phyloP scores from a whole-genome alignment of 1,284 basidiomycete species.

The Austropuccinia psidii region DNA sequence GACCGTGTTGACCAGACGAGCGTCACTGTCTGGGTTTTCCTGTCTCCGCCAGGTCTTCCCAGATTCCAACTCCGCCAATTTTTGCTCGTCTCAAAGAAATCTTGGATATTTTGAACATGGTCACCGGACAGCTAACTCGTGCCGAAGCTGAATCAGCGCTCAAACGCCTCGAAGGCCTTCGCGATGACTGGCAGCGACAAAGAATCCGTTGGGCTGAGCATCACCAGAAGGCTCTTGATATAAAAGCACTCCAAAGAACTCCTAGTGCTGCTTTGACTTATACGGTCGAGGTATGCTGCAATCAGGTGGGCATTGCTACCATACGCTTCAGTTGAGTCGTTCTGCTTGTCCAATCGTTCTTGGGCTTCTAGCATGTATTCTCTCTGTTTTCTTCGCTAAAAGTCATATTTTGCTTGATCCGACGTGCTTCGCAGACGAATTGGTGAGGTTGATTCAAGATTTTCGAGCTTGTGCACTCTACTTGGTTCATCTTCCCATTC shows the following conservation, averaged over 20 bases:
- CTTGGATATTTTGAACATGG: too few relatives aligned
- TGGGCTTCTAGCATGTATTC: not conserved
- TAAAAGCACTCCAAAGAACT: slow-evolving; percentile 29
- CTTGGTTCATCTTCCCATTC: slow-evolving; percentile 33
- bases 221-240: slow-evolving; percentile 33
- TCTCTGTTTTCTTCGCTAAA: not conserved
- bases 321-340: slow-evolving; percentile 33
- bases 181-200: slow-evolving; percentile 32
- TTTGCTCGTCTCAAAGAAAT: too few relatives aligned
- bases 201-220: slow-evolving; percentile 34
- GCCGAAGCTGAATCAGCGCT: slow-evolving; percentile 33
- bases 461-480: slow-evolving; percentile 35
- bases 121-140: slow-evolving; percentile 30
- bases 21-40: too few relatives aligned
- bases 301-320: slow-evolving; percentile 34
- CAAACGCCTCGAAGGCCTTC: slow-evolving; percentile 29
- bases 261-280: slow-evolving; percentile 31
- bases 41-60: too few relatives aligned
- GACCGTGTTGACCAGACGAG: too few relatives aligned
- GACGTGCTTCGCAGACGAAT: not conserved
- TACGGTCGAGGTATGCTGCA: slow-evolving; percentile 35
- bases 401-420: not conserved
- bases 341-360: not conserved
- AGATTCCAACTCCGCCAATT: too few relatives aligned
- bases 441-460: slow-evolving; percentile 32